These are phyloP conservation scores for Coprinellus micaceus DNA, from an alignment of 768 basidiomycete species.

Conservation along the genomic window DNA sequence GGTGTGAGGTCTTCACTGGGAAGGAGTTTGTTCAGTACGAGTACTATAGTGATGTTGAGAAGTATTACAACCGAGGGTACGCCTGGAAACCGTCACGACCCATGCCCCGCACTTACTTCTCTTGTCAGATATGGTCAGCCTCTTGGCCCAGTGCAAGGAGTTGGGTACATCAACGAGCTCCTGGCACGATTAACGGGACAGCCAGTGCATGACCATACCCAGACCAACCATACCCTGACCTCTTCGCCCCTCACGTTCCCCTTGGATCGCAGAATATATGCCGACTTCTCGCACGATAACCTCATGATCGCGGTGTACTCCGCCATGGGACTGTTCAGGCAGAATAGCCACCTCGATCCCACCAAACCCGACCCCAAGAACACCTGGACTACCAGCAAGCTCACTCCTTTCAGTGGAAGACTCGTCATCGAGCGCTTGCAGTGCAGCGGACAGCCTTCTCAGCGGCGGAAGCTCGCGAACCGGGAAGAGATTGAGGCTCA, in stretches of 20 bases:
- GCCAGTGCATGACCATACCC: conserved; percentile 65
- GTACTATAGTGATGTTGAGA: conserved; percentile 68
- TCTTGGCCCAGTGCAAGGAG: conserved; percentile 74
- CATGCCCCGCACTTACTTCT: not conserved
- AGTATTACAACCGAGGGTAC: conserved; percentile 76
- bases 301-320: conserved; percentile 75
- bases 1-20: conserved; percentile 66
- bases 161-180: conserved; percentile 89
- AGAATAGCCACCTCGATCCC: conserved; percentile 31
- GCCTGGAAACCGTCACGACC: conserved; percentile 11
- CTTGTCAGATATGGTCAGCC: conserved; percentile 55
- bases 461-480: not conserved
- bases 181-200: conserved; percentile 68
- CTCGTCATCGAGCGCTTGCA: conserved; percentile 71
- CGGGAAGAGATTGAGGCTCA: not conserved
- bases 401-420: conserved; percentile 73
- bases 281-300: conserved; percentile 86
- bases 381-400: conserved; percentile 51
- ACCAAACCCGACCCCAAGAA: conserved; percentile 28
- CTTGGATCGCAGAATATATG: conserved; percentile 58
- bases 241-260: conserved; percentile 65
- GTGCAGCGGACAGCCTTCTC: conserved; percentile 32
- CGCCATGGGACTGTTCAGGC: conserved; percentile 54
- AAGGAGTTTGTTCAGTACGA: conserved; percentile 67
- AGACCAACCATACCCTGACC: conserved; percentile 75